Evolutionary conservation across 768 basidiomycete genomes (phyloP).

Genomic region (Lepiota venenata): DNA sequence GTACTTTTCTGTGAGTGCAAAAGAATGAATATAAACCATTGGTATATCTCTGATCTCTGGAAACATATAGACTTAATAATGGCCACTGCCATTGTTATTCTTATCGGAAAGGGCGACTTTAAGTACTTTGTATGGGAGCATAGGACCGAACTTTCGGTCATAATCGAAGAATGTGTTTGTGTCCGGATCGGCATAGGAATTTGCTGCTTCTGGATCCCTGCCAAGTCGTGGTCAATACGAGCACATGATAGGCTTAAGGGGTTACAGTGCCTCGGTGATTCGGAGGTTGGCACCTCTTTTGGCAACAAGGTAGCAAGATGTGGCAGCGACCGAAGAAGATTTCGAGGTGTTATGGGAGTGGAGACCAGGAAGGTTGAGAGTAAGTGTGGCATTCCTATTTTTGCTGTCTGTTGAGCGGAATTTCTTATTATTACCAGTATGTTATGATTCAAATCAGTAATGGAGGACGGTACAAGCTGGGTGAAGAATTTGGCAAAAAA

Average conservation of each 20-base stretch:
- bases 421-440: not conserved
- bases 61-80: constrained; percentile 2
- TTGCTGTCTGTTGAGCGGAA: not conserved
- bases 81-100: not conserved
- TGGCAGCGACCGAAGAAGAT: not conserved
- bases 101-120: not conserved
- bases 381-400: constrained; percentile 6
- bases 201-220: constrained; percentile 2
- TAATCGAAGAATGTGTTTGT: constrained; percentile 1
- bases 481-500: constrained; percentile 9
- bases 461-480: not conserved
- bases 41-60: constrained; percentile 4
- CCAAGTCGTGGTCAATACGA: not conserved
- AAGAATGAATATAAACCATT: constrained; percentile 9
- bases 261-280: constrained; percentile 2
- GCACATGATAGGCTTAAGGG: not conserved
- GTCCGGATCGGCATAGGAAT: not conserved
- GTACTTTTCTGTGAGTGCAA: constrained; percentile 1
- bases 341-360: constrained; percentile 2
- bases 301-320: constrained; percentile 1
- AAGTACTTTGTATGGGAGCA: not conserved
- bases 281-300: constrained; percentile 2
- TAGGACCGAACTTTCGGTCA: constrained; percentile 1
- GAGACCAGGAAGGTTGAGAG: constrained; percentile 2
- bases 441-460: no score